Conservation (phyloP, 2,329 filamentous ascomycete species). For the Aspergillus sp. region DNA sequence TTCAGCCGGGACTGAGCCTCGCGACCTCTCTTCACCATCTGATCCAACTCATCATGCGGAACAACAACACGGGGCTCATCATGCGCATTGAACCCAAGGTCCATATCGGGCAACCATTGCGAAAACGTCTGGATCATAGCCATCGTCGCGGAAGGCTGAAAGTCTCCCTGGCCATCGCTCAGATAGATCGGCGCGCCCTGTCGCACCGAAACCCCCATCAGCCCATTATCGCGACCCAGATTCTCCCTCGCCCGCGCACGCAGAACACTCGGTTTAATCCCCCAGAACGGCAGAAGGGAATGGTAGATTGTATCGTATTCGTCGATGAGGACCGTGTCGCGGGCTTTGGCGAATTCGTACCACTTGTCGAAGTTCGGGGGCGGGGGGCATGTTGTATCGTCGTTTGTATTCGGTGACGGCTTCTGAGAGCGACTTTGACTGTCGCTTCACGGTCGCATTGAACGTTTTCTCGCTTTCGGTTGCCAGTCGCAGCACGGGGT, state of each 20-base stretch:
- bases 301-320: slow-evolving; percentile 11
- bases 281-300: slow-evolving; percentile 9
- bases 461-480: background rate
- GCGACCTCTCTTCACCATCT: slow-evolving; percentile 49
- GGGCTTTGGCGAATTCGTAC: slow-evolving; percentile 8
- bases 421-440: slow-evolving; percentile 7
- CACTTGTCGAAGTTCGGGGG: slow-evolving; percentile 10
- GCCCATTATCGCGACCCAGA: slow-evolving; percentile 3
- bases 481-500: background rate
- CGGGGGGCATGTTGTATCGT: slow-evolving; percentile 8
- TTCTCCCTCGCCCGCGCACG: slow-evolving; percentile 6
- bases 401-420: slow-evolving; percentile 9
- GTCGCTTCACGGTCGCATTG: slow-evolving; percentile 1
- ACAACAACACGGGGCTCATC: slow-evolving; percentile 80
- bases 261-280: slow-evolving; percentile 4
- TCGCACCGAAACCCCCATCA: slow-evolving; percentile 6
- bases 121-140: slow-evolving; percentile 72
- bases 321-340: slow-evolving; percentile 7
- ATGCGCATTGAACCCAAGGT: slow-evolving; percentile 82
- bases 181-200: slow-evolving; percentile 1
- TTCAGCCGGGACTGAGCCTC: slow-evolving; percentile 6
- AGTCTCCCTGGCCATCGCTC: slow-evolving; percentile 46
- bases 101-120: slow-evolving; percentile 75
- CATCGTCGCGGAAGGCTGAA: slow-evolving; percentile 47
- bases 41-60: slow-evolving; percentile 66